A percentile compares a stretch with the other conserved stretches of the same genome.
These are phyloP conservation scores for Herpetospermum pedunculosum DNA, from an alignment of 306 rosid species.

Conservation along the genomic window DNA sequence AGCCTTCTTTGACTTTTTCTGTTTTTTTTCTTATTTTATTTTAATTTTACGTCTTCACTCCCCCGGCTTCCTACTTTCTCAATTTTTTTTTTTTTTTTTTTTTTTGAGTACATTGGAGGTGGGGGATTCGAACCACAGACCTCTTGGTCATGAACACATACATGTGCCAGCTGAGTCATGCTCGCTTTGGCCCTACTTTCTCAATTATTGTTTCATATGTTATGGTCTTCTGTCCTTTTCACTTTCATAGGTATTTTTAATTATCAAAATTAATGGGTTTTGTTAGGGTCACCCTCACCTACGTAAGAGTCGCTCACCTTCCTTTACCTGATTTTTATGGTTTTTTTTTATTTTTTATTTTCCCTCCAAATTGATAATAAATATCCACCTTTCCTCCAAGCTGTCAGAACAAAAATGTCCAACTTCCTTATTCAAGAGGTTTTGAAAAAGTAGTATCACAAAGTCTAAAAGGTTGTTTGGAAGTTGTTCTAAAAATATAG, in stretches of 20 bases:
- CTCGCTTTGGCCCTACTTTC: no score
- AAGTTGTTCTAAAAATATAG: neutral
- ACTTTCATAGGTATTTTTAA: neutral
- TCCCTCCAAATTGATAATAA: neutral
- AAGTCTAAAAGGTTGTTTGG: neutral
- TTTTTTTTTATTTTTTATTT: neutral
- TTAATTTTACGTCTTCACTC: no score
- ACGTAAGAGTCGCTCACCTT: neutral
- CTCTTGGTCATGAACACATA: no score
- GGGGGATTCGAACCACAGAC: no score
- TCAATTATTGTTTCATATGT: neutral
- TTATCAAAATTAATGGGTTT: constrained; percentile 1
- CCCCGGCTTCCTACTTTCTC: no score
- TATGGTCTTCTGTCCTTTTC: neutral
- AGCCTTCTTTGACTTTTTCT: neutral
- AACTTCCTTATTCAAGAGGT: neutral
- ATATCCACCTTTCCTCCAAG: neutral
- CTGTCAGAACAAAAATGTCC: neutral
- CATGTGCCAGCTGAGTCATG: no score
- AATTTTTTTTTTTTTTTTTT: neutral
- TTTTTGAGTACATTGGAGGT: no score
- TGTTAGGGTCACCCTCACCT: neutral
- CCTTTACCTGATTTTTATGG: constrained; percentile 1
- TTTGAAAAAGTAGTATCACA: neutral
- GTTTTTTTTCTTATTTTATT: neutral